Conservation (phyloP, 78 protist genomes). For the Dictyostelium intermedium region DNA sequence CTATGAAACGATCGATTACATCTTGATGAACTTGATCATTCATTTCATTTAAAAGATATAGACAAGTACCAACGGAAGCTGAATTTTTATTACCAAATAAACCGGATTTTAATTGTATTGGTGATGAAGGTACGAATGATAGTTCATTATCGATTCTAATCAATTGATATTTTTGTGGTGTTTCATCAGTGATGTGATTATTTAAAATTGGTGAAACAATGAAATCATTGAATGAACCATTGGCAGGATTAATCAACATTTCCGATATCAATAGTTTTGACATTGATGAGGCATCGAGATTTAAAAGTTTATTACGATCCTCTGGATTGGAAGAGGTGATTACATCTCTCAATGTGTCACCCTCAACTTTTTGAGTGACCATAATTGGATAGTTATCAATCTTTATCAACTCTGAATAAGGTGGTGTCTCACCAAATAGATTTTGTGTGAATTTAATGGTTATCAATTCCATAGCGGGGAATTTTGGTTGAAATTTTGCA, state of each 20-base stretch:
- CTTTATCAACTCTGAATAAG: neutral
- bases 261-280: neutral
- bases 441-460: neutral
- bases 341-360: neutral
- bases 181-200: neutral
- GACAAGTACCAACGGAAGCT: neutral
- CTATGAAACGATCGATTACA: neutral
- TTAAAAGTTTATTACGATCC: neutral
- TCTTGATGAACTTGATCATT: neutral
- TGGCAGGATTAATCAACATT: neutral
- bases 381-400: neutral
- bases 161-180: neutral
- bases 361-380: neutral
- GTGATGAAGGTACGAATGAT: neutral
- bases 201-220: neutral
- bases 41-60: neutral
- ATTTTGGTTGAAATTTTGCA: neutral
- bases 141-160: neutral
- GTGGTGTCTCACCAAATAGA: neutral
- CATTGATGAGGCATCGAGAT: neutral
- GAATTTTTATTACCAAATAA: neutral
- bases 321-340: neutral
- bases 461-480: neutral
- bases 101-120: neutral
- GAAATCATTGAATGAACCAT: neutral